Conservation (phyloP, 441 rosid genomes). For the Eutrema salsugineum region DNA sequence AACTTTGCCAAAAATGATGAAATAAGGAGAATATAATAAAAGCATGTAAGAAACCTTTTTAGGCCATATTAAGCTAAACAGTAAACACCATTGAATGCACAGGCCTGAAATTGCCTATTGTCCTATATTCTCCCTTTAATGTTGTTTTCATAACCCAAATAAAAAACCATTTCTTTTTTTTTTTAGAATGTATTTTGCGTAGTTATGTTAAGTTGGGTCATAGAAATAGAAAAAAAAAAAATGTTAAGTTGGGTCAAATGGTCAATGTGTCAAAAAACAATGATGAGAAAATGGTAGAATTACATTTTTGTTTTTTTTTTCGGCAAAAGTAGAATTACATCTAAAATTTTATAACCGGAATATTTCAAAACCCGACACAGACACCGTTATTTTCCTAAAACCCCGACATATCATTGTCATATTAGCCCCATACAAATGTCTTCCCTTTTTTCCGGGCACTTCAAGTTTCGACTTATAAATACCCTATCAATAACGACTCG, state of each 20-base stretch:
- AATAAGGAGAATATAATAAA: slow-evolving; percentile 14
- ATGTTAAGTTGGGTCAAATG: neutral
- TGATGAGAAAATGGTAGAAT: slow-evolving; percentile 4
- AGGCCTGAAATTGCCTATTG: too few relatives aligned
- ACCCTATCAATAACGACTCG: neutral
- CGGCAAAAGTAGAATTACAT: neutral
- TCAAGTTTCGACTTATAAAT: neutral
- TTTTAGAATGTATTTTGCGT: neutral
- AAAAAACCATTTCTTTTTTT: neutral
- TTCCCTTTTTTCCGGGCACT: slow-evolving; percentile 5
- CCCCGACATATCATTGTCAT: slow-evolving; percentile 10
- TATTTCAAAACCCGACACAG: slow-evolving; percentile 7
- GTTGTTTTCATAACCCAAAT: neutral
- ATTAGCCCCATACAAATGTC: slow-evolving; percentile 1
- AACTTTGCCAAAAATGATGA: slow-evolving; percentile 15
- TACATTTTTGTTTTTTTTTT: too few relatives aligned
- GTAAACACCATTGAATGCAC: slow-evolving; percentile 11
- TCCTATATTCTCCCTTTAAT: neutral
- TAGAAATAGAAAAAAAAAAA: too few relatives aligned
- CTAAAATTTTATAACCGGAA: neutral
- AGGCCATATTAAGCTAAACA: slow-evolving; percentile 14
- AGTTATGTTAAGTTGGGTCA: neutral
- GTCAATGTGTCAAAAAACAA: slow-evolving; percentile 6
- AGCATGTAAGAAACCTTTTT: slow-evolving; percentile 14
- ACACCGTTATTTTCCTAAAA: neutral